Evolutionary conservation across 305 asterid species (phyloP), one percentile per base, ranked within the genome.

Genomic region (Petunia hybrid): DNA sequence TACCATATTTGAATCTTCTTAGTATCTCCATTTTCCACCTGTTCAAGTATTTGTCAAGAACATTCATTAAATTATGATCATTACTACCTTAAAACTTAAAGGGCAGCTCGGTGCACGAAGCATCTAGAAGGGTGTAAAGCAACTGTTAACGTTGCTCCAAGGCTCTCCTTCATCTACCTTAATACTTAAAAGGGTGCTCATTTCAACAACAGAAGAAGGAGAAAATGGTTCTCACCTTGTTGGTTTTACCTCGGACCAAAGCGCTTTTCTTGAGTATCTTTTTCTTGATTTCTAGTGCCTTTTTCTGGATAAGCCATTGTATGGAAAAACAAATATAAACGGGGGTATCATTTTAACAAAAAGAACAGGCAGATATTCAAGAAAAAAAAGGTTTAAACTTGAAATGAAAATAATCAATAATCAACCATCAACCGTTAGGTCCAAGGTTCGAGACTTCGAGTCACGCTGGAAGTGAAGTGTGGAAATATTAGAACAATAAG

Each of bases 141-240:
- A n/a, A n/a, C n/a, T n/a, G n/a, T n/a, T n/a, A n/a, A n/a, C n/a
- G 22, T 22, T 22, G 22, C 22, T 22, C 22, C 22, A 3, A 66
- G 2, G 31, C 13, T 55, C 0, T 1, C 4, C 10, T 13, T 55
- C 4, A 22, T 22, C n/a, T 0, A 22, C 22, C 22, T 22, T 0
- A 22, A 22, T 22, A 22, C 22, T 22, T 22, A 22, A 22, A 22
- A 22, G 22, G 22, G 22, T 22, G 22, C 22, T 22, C 22, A 22
- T 22, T 22, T 22, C 12, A 66, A 62, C 8, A 36, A 42, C 7
- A 31, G 13, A 59, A 43, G 6, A 62, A 59, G 38, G 36, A 45
- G 8, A 31, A 31, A 78, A 78, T 80, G 83, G 36, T 14, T 41
- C 83, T 59, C 62, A 91, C 95, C 80, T 85, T 83, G 56, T 57